Percentiles rank a stretch among this genome's conserved stretches.
phyloP scores from a whole-genome alignment of 257 asterid genomes.

The Echium plantagineum region DNA sequence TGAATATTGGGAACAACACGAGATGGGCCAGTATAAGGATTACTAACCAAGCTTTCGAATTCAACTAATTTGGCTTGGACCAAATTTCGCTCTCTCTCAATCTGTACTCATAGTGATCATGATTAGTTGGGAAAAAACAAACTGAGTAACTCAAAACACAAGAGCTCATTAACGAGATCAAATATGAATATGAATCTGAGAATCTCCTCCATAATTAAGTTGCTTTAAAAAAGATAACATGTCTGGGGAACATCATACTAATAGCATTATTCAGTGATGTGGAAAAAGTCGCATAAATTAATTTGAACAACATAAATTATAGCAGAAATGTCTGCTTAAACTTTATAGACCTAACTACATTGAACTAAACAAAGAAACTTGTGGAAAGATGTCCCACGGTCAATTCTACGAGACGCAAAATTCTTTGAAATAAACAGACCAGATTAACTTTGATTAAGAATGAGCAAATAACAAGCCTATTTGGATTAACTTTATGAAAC shows the following conservation, averaged over 20 bases:
- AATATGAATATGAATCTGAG: background rate
- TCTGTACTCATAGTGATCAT: constrained; percentile 32
- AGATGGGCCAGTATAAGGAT: constrained; percentile 30
- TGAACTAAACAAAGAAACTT: background rate
- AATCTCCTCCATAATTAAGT: background rate
- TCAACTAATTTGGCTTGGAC: constrained; percentile 56
- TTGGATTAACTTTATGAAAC: background rate
- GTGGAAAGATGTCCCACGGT: background rate
- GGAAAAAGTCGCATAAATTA: background rate
- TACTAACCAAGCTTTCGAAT: constrained; percentile 53
- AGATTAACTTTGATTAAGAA: background rate
- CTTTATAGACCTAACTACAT: background rate
- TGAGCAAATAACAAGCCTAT: background rate
- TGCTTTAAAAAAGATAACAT: no score
- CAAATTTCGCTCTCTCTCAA: constrained; percentile 67
- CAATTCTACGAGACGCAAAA: background rate
- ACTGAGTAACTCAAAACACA: background rate
- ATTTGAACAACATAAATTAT: no score
- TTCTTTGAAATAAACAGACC: background rate
- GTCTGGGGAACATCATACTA: background rate
- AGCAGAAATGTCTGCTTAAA: background rate
- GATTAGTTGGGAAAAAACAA: constrained; percentile 6
- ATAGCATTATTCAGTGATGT: background rate
- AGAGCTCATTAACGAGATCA: background rate
- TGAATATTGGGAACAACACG: constrained; percentile 35